Base-by-base conservation (phyloP, 805 yeast genomes). In the Kuraishia ogatae region DNA sequence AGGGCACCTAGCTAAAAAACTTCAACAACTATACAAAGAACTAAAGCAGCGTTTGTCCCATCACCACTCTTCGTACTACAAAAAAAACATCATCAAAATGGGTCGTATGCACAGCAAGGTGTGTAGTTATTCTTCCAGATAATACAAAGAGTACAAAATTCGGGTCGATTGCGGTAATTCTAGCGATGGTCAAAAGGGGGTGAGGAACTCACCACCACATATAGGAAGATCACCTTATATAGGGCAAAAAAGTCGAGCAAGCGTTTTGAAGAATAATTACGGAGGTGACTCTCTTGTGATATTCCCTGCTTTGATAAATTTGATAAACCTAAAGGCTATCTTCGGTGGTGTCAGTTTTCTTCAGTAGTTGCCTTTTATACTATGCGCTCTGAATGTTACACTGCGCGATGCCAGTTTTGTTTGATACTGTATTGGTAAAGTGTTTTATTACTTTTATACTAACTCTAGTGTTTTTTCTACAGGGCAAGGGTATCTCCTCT, bases 81-180 rank as follows among this genome's bases (percentile, higher is more conserved):
- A 21, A 54, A n/a, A 26, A 53, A 21, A 69, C 73, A 75, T 69
- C 76, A 75, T 71, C 79, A 84, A 88, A 77, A 93, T 93, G 99
- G 99, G 96, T 92, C 97, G 99, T 83, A 85, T 93, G 92, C 98
- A 93, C 90, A 88, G 97, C 81, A 81, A 88, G 78, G 96, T 88
- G 87, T 83, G 96, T 87, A 77, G 52, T 51, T 19, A 26, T 55
- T 53, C 35, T 19, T 48, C 39, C 50, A 50, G 35, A 48, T 39
- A 60, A 49, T 46, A 55, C 67, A 62, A 62, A 62, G 62, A 59
- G 51, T 28, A 55, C 67, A 61, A 62, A 62, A 62, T 63, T 67
- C 63, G 73, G 72, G 54, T 66, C 63, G 65, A 59, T 35, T 59
- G 60, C 56, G 72, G 71, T 68, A 59, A 65, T 55, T 35, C 43